Evolutionary conservation across 306 rosid species (phyloP).

Genomic region (Cicer pinnatifidum): DNA sequence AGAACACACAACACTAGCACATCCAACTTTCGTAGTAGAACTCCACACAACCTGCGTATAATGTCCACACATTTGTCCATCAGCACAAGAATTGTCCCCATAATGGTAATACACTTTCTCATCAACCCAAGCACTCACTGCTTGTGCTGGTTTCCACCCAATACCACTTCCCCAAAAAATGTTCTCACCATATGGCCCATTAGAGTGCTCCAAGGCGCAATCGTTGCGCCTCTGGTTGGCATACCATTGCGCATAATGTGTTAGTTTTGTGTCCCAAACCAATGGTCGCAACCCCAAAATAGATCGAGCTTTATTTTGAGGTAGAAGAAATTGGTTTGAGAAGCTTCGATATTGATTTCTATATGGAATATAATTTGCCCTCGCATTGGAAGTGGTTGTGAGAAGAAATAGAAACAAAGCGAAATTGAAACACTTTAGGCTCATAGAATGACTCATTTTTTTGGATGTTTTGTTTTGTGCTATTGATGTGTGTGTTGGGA

Average conservation of each 20-base stretch:
- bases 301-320: constrained; percentile 70
- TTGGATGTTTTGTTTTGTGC: constrained; percentile 3
- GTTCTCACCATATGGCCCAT: constrained; percentile 90
- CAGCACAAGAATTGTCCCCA: constrained; percentile 61
- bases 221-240: constrained; percentile 73
- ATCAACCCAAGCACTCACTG: constrained; percentile 72
- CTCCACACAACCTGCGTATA: constrained; percentile 91
- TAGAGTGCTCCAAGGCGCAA: constrained; percentile 71
- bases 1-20: constrained; percentile 66
- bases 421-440: constrained; percentile 10
- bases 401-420: constrained; percentile 38
- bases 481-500: not conserved
- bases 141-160: constrained; percentile 76
- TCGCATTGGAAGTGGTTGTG: not conserved
- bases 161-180: constrained; percentile 93
- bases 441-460: constrained; percentile 25
- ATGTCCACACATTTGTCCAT: constrained; percentile 74
- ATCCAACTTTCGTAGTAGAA: constrained; percentile 60
- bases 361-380: not conserved
- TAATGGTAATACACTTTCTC: constrained; percentile 67
- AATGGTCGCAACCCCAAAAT: constrained; percentile 52
- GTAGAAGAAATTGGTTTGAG: constrained; percentile 60
- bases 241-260: constrained; percentile 66
- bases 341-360: constrained; percentile 28
- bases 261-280: constrained; percentile 59